These are phyloP conservation scores for Butyriboletus loyo DNA, from an alignment of 768 basidiomycete genomes.

Conservation along the genomic window DNA sequence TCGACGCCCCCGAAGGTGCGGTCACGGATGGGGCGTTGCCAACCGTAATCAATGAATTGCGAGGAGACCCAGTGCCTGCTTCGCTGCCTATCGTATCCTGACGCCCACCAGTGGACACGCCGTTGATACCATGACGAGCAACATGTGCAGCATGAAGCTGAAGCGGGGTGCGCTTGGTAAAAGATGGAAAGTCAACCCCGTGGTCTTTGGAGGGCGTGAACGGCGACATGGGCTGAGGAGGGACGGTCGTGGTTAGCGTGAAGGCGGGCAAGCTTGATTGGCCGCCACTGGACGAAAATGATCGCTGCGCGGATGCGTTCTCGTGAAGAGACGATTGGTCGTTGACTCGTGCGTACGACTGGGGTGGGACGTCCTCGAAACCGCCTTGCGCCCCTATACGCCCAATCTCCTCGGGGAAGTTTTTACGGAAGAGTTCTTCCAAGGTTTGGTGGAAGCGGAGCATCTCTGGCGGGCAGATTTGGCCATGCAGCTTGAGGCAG, in stretches of 20 bases:
- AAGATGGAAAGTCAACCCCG: slow-evolving; percentile 7
- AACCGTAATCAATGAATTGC: slow-evolving; percentile 74
- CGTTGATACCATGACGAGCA: slow-evolving; percentile 78
- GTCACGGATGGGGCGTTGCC: slow-evolving; percentile 42
- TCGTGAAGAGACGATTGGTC: slow-evolving; percentile 51
- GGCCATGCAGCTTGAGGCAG: slow-evolving; percentile 79
- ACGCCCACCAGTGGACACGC: slow-evolving; percentile 73
- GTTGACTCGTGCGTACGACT: slow-evolving; percentile 41
- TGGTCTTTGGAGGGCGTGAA: slow-evolving; percentile 22
- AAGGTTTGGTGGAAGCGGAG: slow-evolving; percentile 90
- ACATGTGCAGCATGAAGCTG: slow-evolving; percentile 80
- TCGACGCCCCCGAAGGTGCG: slow-evolving; percentile 50
- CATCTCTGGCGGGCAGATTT: slow-evolving; percentile 83
- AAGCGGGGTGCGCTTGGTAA: slow-evolving; percentile 65
- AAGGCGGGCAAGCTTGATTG: slow-evolving; percentile 43
- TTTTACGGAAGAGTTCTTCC: slow-evolving; percentile 80
- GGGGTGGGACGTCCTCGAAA: slow-evolving; percentile 44
- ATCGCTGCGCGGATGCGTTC: slow-evolving; percentile 42
- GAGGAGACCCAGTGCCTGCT: slow-evolving; percentile 52
- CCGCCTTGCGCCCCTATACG: slow-evolving; percentile 60
- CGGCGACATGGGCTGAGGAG: slow-evolving; percentile 45
- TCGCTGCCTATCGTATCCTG: slow-evolving; percentile 45
- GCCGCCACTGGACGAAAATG: slow-evolving; percentile 45
- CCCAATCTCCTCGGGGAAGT: slow-evolving; percentile 79
- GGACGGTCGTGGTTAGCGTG: slow-evolving; percentile 46